Evolutionary conservation across 176 grass and related monocot species (phyloP).

Genomic region (Avena eriantha): DNA sequence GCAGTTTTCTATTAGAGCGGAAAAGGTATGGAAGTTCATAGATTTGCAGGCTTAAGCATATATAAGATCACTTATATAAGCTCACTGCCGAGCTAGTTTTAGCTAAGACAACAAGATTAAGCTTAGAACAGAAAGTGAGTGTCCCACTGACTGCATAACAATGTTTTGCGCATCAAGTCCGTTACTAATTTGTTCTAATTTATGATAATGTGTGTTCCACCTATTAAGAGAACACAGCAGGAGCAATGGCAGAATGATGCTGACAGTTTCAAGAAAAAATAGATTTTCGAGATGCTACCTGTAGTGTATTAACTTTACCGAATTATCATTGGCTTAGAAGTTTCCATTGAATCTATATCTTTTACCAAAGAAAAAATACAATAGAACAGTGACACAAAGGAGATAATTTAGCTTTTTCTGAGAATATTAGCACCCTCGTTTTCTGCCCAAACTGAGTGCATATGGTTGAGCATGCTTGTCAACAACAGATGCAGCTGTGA

Average conservation of each 20-base stretch:
- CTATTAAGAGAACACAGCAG: not conserved
- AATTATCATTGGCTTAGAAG: constrained; percentile 29
- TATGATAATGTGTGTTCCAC: not conserved
- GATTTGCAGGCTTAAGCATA: constrained; percentile 24
- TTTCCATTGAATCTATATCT: not conserved
- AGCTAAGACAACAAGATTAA: constrained; percentile 2
- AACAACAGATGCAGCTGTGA: constrained; percentile 9
- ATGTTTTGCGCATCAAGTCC: not conserved
- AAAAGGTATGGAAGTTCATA: not conserved
- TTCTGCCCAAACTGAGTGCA: constrained; percentile 1
- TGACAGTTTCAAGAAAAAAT: constrained; percentile 20
- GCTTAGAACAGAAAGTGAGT: not conserved
- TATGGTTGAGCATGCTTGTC: not conserved
- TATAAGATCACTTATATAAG: not conserved
- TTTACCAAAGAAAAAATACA: constrained; percentile 13
- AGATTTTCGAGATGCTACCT: constrained; percentile 9
- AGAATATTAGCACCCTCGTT: not conserved
- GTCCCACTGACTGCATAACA: not conserved
- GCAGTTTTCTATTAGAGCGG: not conserved
- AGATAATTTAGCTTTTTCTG: not conserved
- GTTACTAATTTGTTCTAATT: constrained; percentile 12
- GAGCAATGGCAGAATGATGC: not conserved
- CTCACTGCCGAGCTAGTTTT: not conserved
- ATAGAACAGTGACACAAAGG: not conserved
- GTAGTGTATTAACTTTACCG: not conserved